Conservation (phyloP, 2,329 filamentous ascomycete species). For the Trichophyton rubrum region DNA sequence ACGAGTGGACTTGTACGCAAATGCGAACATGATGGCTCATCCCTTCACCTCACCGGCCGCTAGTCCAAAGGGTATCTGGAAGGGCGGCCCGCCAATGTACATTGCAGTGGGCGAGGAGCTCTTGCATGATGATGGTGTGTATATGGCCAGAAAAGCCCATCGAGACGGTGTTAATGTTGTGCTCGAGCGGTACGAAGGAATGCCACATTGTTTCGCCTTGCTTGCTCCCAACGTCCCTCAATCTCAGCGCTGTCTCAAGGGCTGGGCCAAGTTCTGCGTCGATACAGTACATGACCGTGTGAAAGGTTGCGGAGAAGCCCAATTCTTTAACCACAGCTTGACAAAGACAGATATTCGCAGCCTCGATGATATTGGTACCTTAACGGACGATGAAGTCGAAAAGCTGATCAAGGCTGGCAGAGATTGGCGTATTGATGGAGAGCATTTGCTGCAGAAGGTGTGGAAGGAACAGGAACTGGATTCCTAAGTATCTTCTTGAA, state of each 20-base stretch:
- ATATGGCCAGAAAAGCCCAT: conserved; percentile 31
- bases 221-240: conserved; percentile 39
- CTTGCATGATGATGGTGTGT: conserved; percentile 30
- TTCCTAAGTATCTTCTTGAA: neutral
- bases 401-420: conserved; percentile 19
- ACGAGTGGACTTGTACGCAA: conserved; percentile 31
- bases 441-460: conserved; percentile 22
- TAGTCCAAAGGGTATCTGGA: conserved; percentile 27
- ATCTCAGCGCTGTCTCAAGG: conserved; percentile 41
- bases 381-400: conserved; percentile 28
- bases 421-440: conserved; percentile 25
- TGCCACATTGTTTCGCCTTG: conserved; percentile 43
- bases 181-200: conserved; percentile 34
- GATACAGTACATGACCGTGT: conserved; percentile 23
- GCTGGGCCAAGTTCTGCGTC: conserved; percentile 44
- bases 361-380: conserved; percentile 22
- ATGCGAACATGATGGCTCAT: conserved; percentile 28
- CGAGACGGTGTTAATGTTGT: conserved; percentile 24
- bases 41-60: conserved; percentile 32
- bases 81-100: conserved; percentile 30
- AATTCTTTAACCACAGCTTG: conserved; percentile 22
- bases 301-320: conserved; percentile 17
- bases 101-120: conserved; percentile 32
- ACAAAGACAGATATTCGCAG: conserved; percentile 20
- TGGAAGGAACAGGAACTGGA: conserved; percentile 18